Evolutionary conservation across 805 yeast genomes (phyloP), one percentile per base, ranked within the genome.

Genomic region (Zygotorulaspora sp.): DNA sequence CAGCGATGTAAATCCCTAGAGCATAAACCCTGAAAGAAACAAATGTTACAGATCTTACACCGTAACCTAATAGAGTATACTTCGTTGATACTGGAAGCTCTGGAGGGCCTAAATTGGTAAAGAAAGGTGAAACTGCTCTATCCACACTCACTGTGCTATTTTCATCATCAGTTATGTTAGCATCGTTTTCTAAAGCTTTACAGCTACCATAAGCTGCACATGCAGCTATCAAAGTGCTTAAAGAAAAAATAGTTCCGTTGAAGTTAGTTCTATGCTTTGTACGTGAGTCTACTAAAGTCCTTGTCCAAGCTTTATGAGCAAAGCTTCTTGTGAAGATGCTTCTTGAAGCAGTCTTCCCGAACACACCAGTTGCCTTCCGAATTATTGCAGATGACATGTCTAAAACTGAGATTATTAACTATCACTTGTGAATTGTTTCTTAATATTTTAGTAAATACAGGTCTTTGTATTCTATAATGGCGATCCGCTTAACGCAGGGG

Each of bases 11-110:
- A 6, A 92, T 64, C 0, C 96, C 97, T 25, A 85, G 68, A 0
- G 86, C 95, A 57, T 90, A 90, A 1, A 92, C 96, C 50, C 79
- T 86, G 67, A 92, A 77, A 17, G 73, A 71, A 28, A 89, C 50
- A 53, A 92, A 84, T 0, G 97, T 84, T 13, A 90, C 96, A 0
- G 83, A 66, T 54, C 97, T 71, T 2, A 79, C 75, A 1, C 98
- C 97, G 40, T 75, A 72, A 0, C 96, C 97, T 3, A 92, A 52
- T 21, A 89, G 59, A 15, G 72, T 65, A 55, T 70, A 83, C 3
- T 65, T 56, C 0, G 67, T 52, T 2, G 56, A 40, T 5, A 71
- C 47, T 2, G 55, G 52, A 3, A 57, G 36, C 0, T 36, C 43
- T 0, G 46, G 49, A 5, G 63, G 63, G 2, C 52, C 37, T 9